Evolutionary conservation across 805 yeast genomes (phyloP).

Genomic region (Barnettozyma californica): DNA sequence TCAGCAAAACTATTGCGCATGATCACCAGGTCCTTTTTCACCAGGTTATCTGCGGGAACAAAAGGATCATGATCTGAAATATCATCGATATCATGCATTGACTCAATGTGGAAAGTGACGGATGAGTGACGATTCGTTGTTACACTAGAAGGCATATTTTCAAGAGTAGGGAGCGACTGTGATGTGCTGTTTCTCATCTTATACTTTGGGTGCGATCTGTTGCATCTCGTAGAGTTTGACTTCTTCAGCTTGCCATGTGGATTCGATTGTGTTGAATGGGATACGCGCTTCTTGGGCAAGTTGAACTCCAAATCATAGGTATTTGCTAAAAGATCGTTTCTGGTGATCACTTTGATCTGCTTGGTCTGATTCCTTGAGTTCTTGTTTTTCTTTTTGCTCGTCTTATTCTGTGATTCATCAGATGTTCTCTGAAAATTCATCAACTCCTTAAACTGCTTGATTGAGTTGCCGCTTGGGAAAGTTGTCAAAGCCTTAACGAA

Average conservation of each 20-base stretch:
- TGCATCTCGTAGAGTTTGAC: not conserved
- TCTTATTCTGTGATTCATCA: not conserved
- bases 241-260: slow-evolving; percentile 1
- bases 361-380: slow-evolving; percentile 13
- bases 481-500: not conserved
- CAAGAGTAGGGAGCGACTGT: not conserved
- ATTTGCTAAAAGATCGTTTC: slow-evolving; percentile 22
- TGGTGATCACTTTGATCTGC: slow-evolving; percentile 21
- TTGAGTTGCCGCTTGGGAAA: not conserved
- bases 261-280: not conserved
- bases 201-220: not conserved
- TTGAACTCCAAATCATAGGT: slow-evolving; percentile 10
- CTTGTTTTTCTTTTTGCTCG: not conserved
- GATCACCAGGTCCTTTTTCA: slow-evolving; percentile 1
- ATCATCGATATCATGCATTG: not conserved
- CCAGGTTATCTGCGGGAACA: slow-evolving; percentile 4
- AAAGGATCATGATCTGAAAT: slow-evolving; percentile 2
- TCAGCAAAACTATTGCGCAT: slow-evolving; percentile 6
- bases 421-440: not conserved
- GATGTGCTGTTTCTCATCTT: not conserved
- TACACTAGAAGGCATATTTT: not conserved
- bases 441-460: not conserved
- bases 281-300: not conserved
- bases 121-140: not conserved
- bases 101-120: not conserved